Evolutionary conservation across 2,329 filamentous ascomycete species (phyloP).

Genomic region (Ophiostoma perfectum): DNA sequence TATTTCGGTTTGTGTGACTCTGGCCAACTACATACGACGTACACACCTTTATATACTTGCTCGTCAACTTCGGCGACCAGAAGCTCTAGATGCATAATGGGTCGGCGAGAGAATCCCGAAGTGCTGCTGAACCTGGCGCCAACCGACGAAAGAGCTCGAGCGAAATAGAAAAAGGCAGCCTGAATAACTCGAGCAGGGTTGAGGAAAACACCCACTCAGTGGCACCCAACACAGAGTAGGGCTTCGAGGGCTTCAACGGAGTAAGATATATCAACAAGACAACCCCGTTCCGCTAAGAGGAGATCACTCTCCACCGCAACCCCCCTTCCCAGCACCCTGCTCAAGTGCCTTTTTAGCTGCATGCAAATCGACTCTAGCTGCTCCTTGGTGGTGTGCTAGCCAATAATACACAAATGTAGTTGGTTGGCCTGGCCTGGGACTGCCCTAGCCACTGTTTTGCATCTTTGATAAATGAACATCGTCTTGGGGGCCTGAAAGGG

Average conservation of each 20-base stretch:
- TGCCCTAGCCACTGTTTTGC: not conserved
- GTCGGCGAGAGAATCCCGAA: not conserved
- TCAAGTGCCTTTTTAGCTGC: not conserved
- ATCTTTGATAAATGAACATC: not conserved
- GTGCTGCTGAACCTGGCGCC: no score
- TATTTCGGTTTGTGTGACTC: not conserved
- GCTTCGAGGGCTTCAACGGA: not conserved
- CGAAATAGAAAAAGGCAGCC: not conserved
- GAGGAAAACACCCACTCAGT: no score
- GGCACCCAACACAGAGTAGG: not conserved
- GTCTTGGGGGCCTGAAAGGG: not conserved
- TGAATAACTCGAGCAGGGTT: not conserved
- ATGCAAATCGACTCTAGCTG: no score
- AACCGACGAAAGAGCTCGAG: not conserved
- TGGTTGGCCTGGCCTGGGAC: not conserved
- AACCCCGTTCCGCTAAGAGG: conserved; percentile 3
- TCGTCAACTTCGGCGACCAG: not conserved
- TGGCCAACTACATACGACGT: not conserved
- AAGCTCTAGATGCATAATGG: not conserved
- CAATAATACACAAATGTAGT: not conserved
- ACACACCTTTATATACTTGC: not conserved
- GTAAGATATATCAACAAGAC: not conserved
- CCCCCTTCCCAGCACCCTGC: not conserved
- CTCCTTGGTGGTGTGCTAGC: not conserved
- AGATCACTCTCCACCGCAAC: conserved; percentile 16